Percentiles rank a stretch among this genome's conserved stretches.
phyloP scores from a whole-genome alignment of 2,329 filamentous ascomycete genomes.

The Colletotrichum sp. region DNA sequence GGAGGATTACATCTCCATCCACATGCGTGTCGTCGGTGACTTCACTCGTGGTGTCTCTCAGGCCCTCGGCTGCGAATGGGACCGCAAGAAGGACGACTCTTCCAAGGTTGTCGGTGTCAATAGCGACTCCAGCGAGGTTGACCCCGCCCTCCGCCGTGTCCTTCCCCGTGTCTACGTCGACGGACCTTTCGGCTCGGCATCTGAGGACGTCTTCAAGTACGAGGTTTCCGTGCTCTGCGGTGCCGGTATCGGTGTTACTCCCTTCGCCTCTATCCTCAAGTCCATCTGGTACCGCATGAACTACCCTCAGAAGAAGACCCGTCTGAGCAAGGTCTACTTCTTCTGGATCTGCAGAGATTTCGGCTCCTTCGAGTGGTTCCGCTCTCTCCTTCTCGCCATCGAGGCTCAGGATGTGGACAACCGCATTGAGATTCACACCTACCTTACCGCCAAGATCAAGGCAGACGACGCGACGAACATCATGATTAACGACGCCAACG shows the following conservation, averaged over 20 bases:
- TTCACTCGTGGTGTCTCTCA: conserved; percentile 76
- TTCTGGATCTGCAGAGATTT: conserved; percentile 93
- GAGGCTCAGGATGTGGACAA: conserved; percentile 85
- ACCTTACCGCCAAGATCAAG: conserved; percentile 87
- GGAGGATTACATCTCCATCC: conserved; percentile 88
- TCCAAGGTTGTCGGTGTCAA: conserved; percentile 75
- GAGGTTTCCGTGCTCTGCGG: conserved; percentile 81
- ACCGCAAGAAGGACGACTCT: conserved; percentile 59
- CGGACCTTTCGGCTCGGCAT: conserved; percentile 84
- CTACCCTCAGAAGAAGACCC: conserved; percentile 80
- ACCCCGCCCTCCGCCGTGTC: conserved; percentile 74
- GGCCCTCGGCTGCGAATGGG: conserved; percentile 78
- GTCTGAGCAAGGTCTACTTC: conserved; percentile 87
- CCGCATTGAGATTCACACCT: conserved; percentile 88
- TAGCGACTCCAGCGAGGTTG: conserved; percentile 62
- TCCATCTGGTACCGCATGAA: conserved; percentile 95
- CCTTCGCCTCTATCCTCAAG: conserved; percentile 86
- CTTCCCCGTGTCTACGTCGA: conserved; percentile 84
- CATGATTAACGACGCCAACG: conserved; percentile 90
- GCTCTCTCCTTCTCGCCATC: conserved; percentile 81
- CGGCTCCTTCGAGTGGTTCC: conserved; percentile 89
- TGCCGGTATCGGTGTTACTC: conserved; percentile 85
- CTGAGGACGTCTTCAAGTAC: conserved; percentile 90
- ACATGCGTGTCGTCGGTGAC: conserved; percentile 83
- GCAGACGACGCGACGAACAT: conserved; percentile 87